Conservation (phyloP, 345 rosid species). For the Hibiscus tridactylites region DNA sequence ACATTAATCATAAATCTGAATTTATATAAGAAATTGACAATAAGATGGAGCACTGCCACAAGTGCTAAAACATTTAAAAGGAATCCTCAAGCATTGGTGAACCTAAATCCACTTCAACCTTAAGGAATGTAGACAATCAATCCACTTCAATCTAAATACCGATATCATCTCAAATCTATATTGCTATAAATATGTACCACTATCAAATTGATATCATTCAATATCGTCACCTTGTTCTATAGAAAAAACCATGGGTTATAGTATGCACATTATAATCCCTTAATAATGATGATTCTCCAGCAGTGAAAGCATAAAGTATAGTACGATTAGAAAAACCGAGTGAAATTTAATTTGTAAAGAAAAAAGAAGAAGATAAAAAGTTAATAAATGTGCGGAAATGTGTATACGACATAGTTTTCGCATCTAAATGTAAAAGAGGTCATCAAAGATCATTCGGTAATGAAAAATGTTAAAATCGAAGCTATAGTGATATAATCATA, state of each 20-base stretch:
- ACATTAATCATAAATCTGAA: not conserved
- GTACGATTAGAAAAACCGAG: not conserved
- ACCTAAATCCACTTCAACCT: not conserved
- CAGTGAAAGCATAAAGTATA: slow-evolving; percentile 10
- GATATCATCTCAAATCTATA: not conserved
- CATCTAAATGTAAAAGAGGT: slow-evolving; percentile 10
- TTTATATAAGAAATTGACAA: not conserved
- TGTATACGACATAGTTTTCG: slow-evolving; percentile 4
- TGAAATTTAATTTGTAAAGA: not conserved
- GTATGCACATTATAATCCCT: not conserved
- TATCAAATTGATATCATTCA: not conserved
- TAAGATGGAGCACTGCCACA: too few relatives aligned
- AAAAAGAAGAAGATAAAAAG: not conserved
- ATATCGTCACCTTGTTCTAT: not conserved
- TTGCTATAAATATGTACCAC: not conserved
- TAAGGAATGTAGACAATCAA: too few relatives aligned
- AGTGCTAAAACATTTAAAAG: not conserved
- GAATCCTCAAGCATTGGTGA: not conserved
- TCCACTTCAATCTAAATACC: not conserved
- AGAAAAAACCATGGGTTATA: not conserved
- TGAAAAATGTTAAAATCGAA: not conserved
- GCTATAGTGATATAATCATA: not conserved
- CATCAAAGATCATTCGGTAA: not conserved
- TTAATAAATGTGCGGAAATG: not conserved
- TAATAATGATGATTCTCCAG: slow-evolving; percentile 7